Conservation (phyloP, 805 yeast genomes). For the Candida railenensis region DNA sequence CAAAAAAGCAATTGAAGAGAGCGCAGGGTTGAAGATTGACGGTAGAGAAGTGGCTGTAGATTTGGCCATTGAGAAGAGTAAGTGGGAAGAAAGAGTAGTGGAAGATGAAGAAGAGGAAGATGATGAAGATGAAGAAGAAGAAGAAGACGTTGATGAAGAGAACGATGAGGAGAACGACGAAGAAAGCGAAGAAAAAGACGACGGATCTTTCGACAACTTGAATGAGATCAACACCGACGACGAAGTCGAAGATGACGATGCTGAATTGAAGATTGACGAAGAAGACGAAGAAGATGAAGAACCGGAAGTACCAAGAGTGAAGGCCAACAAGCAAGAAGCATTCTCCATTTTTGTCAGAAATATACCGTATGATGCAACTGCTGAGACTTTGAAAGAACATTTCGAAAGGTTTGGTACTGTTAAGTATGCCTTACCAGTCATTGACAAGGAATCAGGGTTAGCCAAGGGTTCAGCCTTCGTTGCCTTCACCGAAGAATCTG, state of each 20-base stretch:
- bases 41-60: slow-evolving; percentile 94
- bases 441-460: slow-evolving; percentile 79
- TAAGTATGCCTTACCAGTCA: slow-evolving; percentile 89
- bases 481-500: slow-evolving; percentile 65
- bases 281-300: slow-evolving; percentile 31
- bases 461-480: slow-evolving; percentile 96
- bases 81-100: slow-evolving; percentile 54
- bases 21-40: slow-evolving; percentile 73
- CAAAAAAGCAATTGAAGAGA: slow-evolving; percentile 72
- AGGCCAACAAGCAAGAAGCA: slow-evolving; percentile 62
- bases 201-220: slow-evolving; percentile 27
- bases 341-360: slow-evolving; percentile 85
- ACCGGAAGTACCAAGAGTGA: slow-evolving; percentile 29
- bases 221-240: slow-evolving; percentile 34
- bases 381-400: slow-evolving; percentile 73
- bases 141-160: slow-evolving; percentile 38
- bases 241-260: slow-evolving; percentile 25
- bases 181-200: slow-evolving; percentile 21
- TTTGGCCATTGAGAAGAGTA: slow-evolving; percentile 84
- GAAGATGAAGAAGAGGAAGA: slow-evolving; percentile 41
- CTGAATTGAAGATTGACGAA: slow-evolving; percentile 28
- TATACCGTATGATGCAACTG: slow-evolving; percentile 91
- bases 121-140: slow-evolving; percentile 37
- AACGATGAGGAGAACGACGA: slow-evolving; percentile 33
- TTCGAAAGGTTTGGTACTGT: slow-evolving; percentile 83